These are phyloP conservation scores for Pogostemon cablin DNA, from an alignment of 257 asterid genomes.

Conservation along the genomic window DNA sequence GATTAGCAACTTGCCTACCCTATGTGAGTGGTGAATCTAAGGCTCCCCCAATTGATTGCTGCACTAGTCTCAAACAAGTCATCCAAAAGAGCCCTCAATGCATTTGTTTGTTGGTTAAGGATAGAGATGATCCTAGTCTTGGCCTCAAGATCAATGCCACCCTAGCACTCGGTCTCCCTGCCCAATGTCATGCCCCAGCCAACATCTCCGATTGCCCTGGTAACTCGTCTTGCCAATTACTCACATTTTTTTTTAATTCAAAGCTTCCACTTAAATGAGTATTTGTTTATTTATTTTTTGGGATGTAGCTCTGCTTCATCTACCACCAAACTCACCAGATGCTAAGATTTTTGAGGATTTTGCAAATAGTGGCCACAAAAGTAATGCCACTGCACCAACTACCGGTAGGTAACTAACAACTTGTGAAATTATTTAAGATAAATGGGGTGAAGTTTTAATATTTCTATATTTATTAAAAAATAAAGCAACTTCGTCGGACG, in stretches of 20 bases:
- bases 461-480: not conserved
- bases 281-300: not conserved
- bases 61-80: constrained; percentile 63
- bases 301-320: constrained; percentile 59
- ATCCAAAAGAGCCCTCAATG: constrained; percentile 62
- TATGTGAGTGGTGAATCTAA: constrained; percentile 62
- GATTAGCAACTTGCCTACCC: constrained; percentile 71
- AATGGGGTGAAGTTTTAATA: not conserved
- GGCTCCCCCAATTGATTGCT: constrained; percentile 69
- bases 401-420: constrained; percentile 25
- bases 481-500: constrained; percentile 35
- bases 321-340: constrained; percentile 78
- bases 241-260: no score
- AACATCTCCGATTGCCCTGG: constrained; percentile 59
- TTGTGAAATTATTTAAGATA: not conserved
- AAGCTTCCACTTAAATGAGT: not conserved
- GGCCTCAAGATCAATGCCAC: constrained; percentile 76
- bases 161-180: constrained; percentile 70
- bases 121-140: constrained; percentile 70
- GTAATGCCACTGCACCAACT: constrained; percentile 32
- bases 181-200: constrained; percentile 56
- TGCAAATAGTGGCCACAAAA: constrained; percentile 44
- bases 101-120: constrained; percentile 66
- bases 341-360: constrained; percentile 83
- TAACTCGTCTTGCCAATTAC: constrained; percentile 18